Evolutionary conservation across 768 basidiomycete species (phyloP), one percentile per base, ranked within the genome.

Genomic region (Mycena amicta): DNA sequence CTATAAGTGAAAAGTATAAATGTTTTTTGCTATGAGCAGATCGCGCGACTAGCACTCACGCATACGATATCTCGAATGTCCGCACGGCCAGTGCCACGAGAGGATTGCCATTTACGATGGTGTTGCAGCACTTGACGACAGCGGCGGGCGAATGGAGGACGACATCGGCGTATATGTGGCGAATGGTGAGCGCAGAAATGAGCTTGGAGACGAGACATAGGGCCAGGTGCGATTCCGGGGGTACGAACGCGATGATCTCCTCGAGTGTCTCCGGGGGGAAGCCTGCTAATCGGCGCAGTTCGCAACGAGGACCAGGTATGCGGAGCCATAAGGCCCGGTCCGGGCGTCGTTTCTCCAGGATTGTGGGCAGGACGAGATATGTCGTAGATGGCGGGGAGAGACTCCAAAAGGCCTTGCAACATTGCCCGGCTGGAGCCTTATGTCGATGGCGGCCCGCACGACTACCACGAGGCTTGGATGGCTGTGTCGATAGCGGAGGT

Each of bases 231-330:
- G 67, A 57, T 26, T 66, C 53, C 29, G 66, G 55, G 29, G 71
- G 63, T 5, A 71, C 68, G 46, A 69, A 61, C 27, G 70, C 68
- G 49, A 74, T 68, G 54, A 76, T 71, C 59, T 69, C 62, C 57
- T 76, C 71, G 47, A 76, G 59, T 26, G 75, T 67, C 55, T 78
- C 77, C 46, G 71, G 43, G 6, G n/a, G 77, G 75, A 61, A 78
- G 70, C 50, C 66, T 43, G 28, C 29, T 50, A 33, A 63, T 63
- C 37, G 61, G 54, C 3, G 59, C 56, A n/a, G n/a, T n/a, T n/a
- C n/a, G n/a, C n/a, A n/a, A n/a, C 39, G 39, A 30, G 25, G 23
- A 18, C 2, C 25, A 29, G 45, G 25, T 29, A 13, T 5, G 25
- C 5, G 26, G 22, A 54, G 59, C 58, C 59, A 60, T 60, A 57